Conservation (phyloP, 225 moss, liverwort and hornwort species). For the Takakia lepidozioides region DNA sequence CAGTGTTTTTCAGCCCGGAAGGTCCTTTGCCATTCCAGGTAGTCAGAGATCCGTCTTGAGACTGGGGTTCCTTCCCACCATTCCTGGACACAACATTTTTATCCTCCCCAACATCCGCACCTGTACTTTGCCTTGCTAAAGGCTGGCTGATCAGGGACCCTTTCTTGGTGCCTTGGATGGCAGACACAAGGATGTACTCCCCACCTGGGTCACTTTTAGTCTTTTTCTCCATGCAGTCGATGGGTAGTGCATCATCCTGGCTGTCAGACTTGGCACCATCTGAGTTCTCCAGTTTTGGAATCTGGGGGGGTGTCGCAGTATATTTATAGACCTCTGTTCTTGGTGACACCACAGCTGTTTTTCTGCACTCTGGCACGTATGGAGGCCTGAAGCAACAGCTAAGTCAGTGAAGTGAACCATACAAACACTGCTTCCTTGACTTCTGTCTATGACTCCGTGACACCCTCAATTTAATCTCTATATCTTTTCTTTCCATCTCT, state of each 20-base stretch:
- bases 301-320: slow-evolving; percentile 57
- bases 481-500: too few species aligned
- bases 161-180: slow-evolving; percentile 15
- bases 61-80: slow-evolving; percentile 27
- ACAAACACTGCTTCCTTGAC: too few species aligned
- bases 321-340: slow-evolving; percentile 57
- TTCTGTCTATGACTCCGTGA: too few species aligned
- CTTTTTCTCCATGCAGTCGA: slow-evolving; percentile 44
- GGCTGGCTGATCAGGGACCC: slow-evolving; percentile 16
- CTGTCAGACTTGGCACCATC: slow-evolving; percentile 41
- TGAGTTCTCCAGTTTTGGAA: slow-evolving; percentile 35
- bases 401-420: too few species aligned
- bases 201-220: slow-evolving; percentile 37
- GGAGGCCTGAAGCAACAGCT: too few species aligned
- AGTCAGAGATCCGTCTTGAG: slow-evolving; percentile 12
- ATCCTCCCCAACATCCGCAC: slow-evolving; percentile 25
- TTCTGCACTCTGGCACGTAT: slow-evolving; percentile 61
- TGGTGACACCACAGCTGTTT: slow-evolving; percentile 15
- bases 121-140: slow-evolving; percentile 13
- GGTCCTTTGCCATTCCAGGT: slow-evolving; percentile 23
- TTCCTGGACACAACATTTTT: too few species aligned
- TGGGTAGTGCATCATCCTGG: slow-evolving; percentile 27
- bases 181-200: slow-evolving; percentile 40
- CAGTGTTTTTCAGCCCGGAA: slow-evolving; percentile 16
- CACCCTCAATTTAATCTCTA: too few species aligned